Conservation (phyloP, 1,284 basidiomycete genomes). For the Fomitopsis betulina region DNA sequence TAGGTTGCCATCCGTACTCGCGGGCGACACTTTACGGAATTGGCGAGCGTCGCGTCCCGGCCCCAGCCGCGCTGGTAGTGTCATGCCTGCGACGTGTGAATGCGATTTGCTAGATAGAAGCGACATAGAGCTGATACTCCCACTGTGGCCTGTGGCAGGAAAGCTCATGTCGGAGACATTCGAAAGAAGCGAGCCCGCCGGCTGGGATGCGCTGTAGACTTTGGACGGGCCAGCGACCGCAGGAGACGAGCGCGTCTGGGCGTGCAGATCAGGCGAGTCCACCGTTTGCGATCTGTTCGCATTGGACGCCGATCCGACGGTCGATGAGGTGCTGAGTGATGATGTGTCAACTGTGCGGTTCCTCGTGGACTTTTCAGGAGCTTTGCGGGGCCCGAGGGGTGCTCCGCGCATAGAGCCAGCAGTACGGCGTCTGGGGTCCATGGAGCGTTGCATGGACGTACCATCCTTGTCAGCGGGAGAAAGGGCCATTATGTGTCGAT, state of each 20-base stretch:
- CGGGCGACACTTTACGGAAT: slow-evolving; percentile 21
- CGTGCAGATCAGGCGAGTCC: neutral
- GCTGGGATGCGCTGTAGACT: slow-evolving; percentile 7
- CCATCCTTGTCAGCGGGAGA: neutral
- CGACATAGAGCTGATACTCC: slow-evolving; percentile 1
- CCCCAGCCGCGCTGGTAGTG: slow-evolving; percentile 2
- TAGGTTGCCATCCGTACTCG: slow-evolving; percentile 20
- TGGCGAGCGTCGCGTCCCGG: slow-evolving; percentile 13
- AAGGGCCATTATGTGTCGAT: neutral
- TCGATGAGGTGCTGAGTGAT: neutral
- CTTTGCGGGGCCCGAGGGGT: slow-evolving; percentile 4
- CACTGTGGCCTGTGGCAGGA: slow-evolving; percentile 3
- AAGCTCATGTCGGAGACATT: slow-evolving; percentile 13
- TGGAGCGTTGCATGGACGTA: neutral
- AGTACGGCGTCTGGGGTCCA: neutral
- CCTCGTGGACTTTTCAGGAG: slow-evolving; percentile 1
- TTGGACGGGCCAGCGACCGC: neutral
- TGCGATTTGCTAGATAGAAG: slow-evolving; percentile 1
- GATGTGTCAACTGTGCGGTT: slow-evolving; percentile 1
- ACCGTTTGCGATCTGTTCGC: slow-evolving; percentile 2
- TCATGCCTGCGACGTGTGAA: neutral
- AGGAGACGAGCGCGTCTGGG: neutral
- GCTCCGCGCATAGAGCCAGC: neutral
- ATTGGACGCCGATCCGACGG: neutral
- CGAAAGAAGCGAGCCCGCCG: slow-evolving; percentile 9